Conservation (phyloP, 148 eudicot species). For the Silene uniflora region DNA sequence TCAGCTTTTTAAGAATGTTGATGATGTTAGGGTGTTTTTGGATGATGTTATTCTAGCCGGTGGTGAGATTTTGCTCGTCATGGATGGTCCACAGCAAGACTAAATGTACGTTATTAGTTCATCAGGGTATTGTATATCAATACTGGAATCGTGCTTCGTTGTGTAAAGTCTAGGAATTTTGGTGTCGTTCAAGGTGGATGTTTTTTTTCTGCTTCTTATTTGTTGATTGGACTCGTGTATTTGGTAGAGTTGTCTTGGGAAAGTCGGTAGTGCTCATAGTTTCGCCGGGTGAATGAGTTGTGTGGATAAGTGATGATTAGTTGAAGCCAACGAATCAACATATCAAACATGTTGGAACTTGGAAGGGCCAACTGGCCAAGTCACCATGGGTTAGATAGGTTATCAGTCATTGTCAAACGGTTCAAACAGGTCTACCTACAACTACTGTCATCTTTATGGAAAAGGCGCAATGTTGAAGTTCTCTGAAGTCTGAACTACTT, state of each 20-base stretch:
- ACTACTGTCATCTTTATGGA: not conserved
- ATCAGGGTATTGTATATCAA: not conserved
- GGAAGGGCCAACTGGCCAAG: no score
- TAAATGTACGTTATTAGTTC: constrained; percentile 9
- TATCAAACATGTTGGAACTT: no score
- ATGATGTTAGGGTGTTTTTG: constrained; percentile 64
- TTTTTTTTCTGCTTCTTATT: no score
- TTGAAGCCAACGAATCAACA: not conserved
- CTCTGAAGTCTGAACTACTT: not conserved
- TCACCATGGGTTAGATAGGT: not conserved
- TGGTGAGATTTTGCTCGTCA: constrained; percentile 72
- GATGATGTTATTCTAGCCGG: constrained; percentile 48
- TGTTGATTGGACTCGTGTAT: no score
- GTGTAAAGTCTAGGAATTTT: constrained; percentile 1
- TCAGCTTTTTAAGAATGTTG: constrained; percentile 37
- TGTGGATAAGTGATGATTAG: not conserved
- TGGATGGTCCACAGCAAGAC: constrained; percentile 40
- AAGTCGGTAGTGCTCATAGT: no score
- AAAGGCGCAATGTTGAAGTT: not conserved
- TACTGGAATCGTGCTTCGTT: not conserved
- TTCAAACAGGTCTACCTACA: not conserved
- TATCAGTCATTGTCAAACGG: not conserved
- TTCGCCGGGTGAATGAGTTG: not conserved
- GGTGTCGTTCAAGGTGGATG: no score
- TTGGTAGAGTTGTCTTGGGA: no score